Base-by-base conservation (phyloP, 768 basidiomycete species). In the Boletus speciosus region DNA sequence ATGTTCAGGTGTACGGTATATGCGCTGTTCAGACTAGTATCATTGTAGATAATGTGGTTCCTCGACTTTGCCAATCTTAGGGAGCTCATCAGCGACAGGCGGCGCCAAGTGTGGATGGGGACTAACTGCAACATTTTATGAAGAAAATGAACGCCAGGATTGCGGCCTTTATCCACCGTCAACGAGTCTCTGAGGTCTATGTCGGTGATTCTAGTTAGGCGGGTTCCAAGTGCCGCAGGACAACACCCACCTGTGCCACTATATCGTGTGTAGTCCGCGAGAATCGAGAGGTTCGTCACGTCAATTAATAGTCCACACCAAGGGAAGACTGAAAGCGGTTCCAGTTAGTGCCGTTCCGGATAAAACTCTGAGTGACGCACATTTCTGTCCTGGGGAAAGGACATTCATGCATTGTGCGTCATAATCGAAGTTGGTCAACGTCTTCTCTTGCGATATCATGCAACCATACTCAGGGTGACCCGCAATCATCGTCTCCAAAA, bases 391-490 rank as follows among this genome's bases (percentile, higher is more conserved):
- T 1, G 78, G 75, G 47, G 75, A 75, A 6, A 76, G 76, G n/a
- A 81, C 74, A 58, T 81, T 85, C 63, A 78, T 73, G 27, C 83
- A 68, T 56, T 81, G 66, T 10, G 71, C 68, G 56, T 76, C 81
- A 61, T 82, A 74, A 56, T 89, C 86, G 65, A 98, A 97, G 64
- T 93, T 97, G 6, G 88, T 82, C 52, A 94, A 66, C 0, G 93
- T 96, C 74, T 99, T 99, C 52, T 93, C 90, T 43, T 77, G 77
- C 19, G 93, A 85, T 48, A 98, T 88, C 66, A 83, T 90, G 57
- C 94, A 98, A 0, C 97, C 97, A 63, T 98, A 98, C 63, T 94
- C 91, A 4, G 91, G 90, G 58, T 96, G 93, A 1, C 95, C 93
- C 68, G 79, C 66, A 25, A 81, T 75, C 93, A 99, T 97, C 62